Evolutionary conservation across 208 protist species (phyloP), one percentile per base, ranked within the genome.

Genomic region (Crithidia bombi): DNA sequence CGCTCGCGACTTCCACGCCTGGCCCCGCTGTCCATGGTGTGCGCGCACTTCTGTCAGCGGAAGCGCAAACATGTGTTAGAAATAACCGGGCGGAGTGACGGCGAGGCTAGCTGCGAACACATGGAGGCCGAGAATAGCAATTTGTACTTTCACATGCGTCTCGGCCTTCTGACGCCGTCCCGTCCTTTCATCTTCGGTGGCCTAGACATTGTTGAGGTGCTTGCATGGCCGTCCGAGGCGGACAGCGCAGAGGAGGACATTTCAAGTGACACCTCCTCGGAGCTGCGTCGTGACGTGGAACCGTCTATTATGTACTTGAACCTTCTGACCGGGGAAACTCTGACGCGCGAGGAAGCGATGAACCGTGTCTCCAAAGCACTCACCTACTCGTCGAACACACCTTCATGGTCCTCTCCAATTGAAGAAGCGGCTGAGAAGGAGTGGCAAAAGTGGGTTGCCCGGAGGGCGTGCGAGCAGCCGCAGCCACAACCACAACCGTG

Each of bases 81-180:
- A 41, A 49, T 46, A 46, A 55, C 28, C 43, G 30, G 58, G 47
- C 5, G 35, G 17, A 61, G 38, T 9, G 59, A 55, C 39, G 28
- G 38, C 28, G 51, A 49, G 30, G 30, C 43, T 15, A 36, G 44
- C 28, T 43, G 47, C 21, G 47, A 56, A 23, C 32, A 71, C 32
- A 62, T 35, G 51, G 52, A 70, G 33, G 57, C 44, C 6, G 69
- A 54, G 19, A 74, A 65, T 32, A 50, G 32, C 7, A 36, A 46
- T 49, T 72, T 93, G 49, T 95, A 89, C 65, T 75, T 95, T 21
- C 85, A 92, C 73, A 74, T 86, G 28, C 80, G 87, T 21, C 68
- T 89, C 10, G 82, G 86, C 3, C 65, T 95, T 32, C 81, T 95
- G 35, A 95, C 90, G n/a, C 74, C 87, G 21, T 87, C 86, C 25